phyloP scores from a whole-genome alignment of 768 basidiomycete genomes.

The Psilocybe subaeruginosa region DNA sequence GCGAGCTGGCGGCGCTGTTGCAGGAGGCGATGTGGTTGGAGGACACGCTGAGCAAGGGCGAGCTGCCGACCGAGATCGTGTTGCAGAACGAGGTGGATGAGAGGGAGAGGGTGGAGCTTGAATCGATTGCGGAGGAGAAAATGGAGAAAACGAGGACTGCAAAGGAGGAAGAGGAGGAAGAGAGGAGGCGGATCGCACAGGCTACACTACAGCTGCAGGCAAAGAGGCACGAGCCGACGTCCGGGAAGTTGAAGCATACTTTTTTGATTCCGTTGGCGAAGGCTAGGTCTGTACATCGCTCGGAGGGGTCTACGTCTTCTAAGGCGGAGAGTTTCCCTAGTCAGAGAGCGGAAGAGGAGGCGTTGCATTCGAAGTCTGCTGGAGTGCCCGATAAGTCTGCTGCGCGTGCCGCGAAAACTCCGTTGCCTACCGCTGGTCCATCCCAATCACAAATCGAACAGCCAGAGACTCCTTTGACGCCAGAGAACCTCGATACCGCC shows the following conservation, averaged over 20 bases:
- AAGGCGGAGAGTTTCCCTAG: not conserved
- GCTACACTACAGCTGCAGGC: constrained; percentile 26
- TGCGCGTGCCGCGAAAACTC: not conserved
- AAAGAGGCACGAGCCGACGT: constrained; percentile 28
- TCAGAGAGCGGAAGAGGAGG: constrained; percentile 7
- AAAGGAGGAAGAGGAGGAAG: constrained; percentile 28
- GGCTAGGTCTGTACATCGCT: constrained; percentile 22
- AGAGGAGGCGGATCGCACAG: constrained; percentile 26
- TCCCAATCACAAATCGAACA: not conserved
- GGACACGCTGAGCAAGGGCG: constrained; percentile 51
- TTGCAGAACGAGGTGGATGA: constrained; percentile 17
- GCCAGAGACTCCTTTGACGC: constrained; percentile 18
- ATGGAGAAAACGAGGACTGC: constrained; percentile 24
- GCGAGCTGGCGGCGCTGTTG: constrained; percentile 57
- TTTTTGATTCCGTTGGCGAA: constrained; percentile 36
- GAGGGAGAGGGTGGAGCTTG: constrained; percentile 19
- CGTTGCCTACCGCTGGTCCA: not conserved
- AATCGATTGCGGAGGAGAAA: constrained; percentile 18
- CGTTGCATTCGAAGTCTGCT: constrained; percentile 17
- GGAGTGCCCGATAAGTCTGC: constrained; percentile 9
- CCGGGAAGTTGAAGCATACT: constrained; percentile 33
- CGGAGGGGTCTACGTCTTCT: constrained; percentile 27
- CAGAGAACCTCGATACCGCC: constrained; percentile 19
- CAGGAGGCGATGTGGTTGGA: constrained; percentile 64
- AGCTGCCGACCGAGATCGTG: constrained; percentile 42